phyloP scores from a whole-genome alignment of 2,329 filamentous ascomycete species.

The Metarhizium robertsii region DNA sequence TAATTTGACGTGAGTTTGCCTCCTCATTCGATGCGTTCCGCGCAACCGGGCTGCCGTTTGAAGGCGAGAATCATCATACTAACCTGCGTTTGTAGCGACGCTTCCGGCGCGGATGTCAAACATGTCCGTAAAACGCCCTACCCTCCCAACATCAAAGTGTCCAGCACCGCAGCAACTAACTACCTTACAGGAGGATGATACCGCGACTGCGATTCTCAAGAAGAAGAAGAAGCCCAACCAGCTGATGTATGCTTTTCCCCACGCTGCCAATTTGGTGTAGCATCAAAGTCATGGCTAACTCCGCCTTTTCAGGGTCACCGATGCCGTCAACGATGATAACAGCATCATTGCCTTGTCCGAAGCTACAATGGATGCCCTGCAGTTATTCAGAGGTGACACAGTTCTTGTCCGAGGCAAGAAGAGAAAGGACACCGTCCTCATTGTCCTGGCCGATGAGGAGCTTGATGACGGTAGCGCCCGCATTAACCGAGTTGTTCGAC shows the following conservation, averaged over 20 bases:
- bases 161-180: constrained; percentile 15
- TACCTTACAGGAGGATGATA: constrained; percentile 66
- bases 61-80: background rate
- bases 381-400: constrained; percentile 97
- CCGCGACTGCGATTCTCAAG: constrained; percentile 92
- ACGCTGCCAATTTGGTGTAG: background rate
- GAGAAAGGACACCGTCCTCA: constrained; percentile 97
- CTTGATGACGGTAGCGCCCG: constrained; percentile 94
- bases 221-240: constrained; percentile 99
- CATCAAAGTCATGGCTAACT: background rate
- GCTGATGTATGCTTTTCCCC: constrained; percentile 62
- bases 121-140: constrained; percentile 47
- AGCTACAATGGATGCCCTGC: constrained; percentile 96
- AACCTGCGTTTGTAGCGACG: constrained; percentile 51
- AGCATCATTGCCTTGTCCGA: constrained; percentile 97
- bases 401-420: constrained; percentile 99
- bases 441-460: constrained; percentile 94
- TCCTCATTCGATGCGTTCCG: background rate
- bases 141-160: constrained; percentile 9
- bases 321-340: constrained; percentile 99
- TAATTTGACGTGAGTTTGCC: constrained; percentile 61
- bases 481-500: constrained; percentile 96
- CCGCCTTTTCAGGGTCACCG: constrained; percentile 66
- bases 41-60: background rate
- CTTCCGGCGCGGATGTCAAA: constrained; percentile 81